A percentile compares a stretch with the other conserved stretches of the same genome.
Evolutionary conservation across 257 asterid genomes (phyloP).

Genomic region (Handroanthus guayacan): DNA sequence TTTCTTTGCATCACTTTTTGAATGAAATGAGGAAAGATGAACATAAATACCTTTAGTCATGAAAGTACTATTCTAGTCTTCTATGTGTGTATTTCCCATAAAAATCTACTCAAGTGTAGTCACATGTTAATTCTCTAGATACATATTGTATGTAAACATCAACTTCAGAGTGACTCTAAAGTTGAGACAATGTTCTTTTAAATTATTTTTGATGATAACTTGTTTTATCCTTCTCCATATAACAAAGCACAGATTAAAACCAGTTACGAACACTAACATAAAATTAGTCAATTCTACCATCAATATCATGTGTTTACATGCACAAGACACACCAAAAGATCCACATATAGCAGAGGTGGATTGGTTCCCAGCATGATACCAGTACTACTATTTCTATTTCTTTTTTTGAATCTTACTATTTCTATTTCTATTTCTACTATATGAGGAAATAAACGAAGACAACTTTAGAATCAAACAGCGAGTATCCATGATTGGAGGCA

Average conservation of each 20-base stretch:
- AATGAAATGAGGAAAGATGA: too few relatives aligned
- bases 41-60: too few relatives aligned
- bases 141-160: too few relatives aligned
- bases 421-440: neutral
- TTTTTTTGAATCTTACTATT: too few relatives aligned
- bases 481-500: neutral
- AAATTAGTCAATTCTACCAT: neutral
- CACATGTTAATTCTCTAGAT: too few relatives aligned
- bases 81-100: too few relatives aligned
- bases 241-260: neutral
- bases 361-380: neutral
- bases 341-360: neutral
- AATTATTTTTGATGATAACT: too few relatives aligned
- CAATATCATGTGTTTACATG: neutral
- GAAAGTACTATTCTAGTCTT: too few relatives aligned
- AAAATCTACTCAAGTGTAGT: too few relatives aligned
- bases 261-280: neutral
- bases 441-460: slow-evolving; percentile 16
- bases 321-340: neutral
- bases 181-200: neutral
- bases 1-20: too few relatives aligned
- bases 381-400: too few relatives aligned
- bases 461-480: neutral
- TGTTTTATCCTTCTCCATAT: too few relatives aligned
- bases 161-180: neutral